Conservation (phyloP, 345 rosid species). For the Aquilaria sinensis region DNA sequence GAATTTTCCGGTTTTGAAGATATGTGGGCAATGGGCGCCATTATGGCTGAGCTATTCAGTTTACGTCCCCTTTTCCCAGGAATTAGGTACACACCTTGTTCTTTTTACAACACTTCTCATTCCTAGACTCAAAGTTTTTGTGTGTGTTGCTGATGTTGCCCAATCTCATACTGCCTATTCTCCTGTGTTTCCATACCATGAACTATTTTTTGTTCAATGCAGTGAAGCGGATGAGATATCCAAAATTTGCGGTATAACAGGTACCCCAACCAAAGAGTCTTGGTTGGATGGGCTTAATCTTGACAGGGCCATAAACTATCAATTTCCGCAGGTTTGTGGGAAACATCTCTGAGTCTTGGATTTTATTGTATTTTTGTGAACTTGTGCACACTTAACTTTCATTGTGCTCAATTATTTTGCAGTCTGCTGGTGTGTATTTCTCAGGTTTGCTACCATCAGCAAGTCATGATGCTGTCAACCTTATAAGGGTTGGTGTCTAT, state of each 20-base stretch:
- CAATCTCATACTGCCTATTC: neutral
- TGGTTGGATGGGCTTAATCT: slow-evolving; percentile 87
- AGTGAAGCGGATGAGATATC: slow-evolving; percentile 96
- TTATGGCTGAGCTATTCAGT: slow-evolving; percentile 78
- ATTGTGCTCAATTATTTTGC: too few relatives aligned
- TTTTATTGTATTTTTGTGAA: too few relatives aligned
- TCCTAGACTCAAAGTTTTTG: neutral
- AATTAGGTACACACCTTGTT: slow-evolving; percentile 36
- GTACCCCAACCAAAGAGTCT: slow-evolving; percentile 66
- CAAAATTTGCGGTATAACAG: slow-evolving; percentile 85
- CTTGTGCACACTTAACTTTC: too few relatives aligned
- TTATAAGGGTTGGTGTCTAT: too few relatives aligned
- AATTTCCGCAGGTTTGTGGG: too few relatives aligned
- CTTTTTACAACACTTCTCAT: neutral
- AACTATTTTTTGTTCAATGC: slow-evolving; percentile 17
- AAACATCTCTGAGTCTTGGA: too few relatives aligned
- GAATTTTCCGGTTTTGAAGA: slow-evolving; percentile 30
- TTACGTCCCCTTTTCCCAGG: slow-evolving; percentile 94
- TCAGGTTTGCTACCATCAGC: too few relatives aligned
- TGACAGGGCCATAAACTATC: slow-evolving; percentile 51
- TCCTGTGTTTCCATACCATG: neutral
- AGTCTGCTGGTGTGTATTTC: too few relatives aligned
- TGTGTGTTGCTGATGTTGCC: neutral
- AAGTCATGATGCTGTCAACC: too few relatives aligned
- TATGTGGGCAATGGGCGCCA: slow-evolving; percentile 99